Conservation (phyloP, 176 grass and related monocot species). For the Poa pratensis region DNA sequence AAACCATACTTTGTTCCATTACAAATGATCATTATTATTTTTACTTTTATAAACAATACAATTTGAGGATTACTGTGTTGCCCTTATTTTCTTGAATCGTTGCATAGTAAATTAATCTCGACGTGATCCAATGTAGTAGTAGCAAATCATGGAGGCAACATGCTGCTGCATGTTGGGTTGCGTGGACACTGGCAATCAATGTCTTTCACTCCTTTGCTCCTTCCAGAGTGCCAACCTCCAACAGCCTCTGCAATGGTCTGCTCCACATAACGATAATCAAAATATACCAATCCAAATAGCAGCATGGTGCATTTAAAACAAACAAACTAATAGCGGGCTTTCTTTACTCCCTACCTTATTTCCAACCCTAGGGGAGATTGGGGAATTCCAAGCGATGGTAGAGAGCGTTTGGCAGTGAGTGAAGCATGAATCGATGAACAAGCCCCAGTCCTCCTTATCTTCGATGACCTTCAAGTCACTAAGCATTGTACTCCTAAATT, state of each 20-base stretch:
- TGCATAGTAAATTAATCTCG: not conserved
- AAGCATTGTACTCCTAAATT: conserved; percentile 52
- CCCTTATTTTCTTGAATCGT: not conserved
- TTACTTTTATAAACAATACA: not conserved
- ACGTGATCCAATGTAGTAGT: not conserved
- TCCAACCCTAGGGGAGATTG: conserved; percentile 45
- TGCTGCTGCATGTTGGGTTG: conserved; percentile 5
- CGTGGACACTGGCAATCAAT: conserved; percentile 7
- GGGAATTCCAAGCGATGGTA: conserved; percentile 51
- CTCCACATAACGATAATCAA: not conserved
- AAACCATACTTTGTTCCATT: no score
- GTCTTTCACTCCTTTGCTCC: not conserved
- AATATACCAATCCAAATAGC: not conserved
- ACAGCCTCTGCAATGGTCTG: not conserved
- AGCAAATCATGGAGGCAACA: not conserved
- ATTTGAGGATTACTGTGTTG: not conserved
- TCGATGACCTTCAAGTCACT: conserved; percentile 38
- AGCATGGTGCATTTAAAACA: not conserved
- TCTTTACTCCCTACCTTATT: conserved; percentile 45
- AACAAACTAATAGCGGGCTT: not conserved
- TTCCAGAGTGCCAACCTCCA: conserved; percentile 17
- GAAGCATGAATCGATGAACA: conserved; percentile 87
- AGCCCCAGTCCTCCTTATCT: conserved; percentile 46
- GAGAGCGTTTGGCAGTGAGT: conserved; percentile 65
- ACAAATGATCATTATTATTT: not conserved